Evolutionary conservation across 179 eudicot genomes (phyloP), one percentile per base, ranked within the genome.

Genomic region (Silene coronaria): DNA sequence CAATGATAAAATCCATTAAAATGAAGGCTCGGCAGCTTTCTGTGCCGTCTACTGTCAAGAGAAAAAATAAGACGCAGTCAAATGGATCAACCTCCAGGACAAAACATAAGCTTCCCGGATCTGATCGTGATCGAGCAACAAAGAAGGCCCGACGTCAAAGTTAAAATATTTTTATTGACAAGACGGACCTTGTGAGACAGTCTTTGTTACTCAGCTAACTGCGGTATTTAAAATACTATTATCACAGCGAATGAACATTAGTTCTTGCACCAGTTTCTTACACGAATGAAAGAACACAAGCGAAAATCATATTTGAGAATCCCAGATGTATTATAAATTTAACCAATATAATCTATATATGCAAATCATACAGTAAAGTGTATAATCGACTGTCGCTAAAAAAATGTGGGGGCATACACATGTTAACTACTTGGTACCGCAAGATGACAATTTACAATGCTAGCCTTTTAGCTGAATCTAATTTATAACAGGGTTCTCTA

Each of bases 1-100:
- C 88, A 16, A 72, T 90, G 51, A 90, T 94, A 32, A 89, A 78
- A 75, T 92, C 97, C 22, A 28, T 92, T n/a, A 92, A 90, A 77
- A 86, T 88, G 97, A 89, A 92, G 87, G 82, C 93, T 21, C 86
- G 87, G 79, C 86, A 91, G 76, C 75, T 77, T 24, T 71, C 80
- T 64, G 42, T 71, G 70, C 81, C 87, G 24, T 78, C 89, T n/a
- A 48, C 55, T 62, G 67, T 42, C 61, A 74, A 82, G 72, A 68
- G 77, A 4, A 77, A 71, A 62, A 67, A 74, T 53, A 83, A 60
- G 55, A 59, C 16, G 6, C 59, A 51, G 4, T 68, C 74, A 4
- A 76, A 67, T 60, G 79, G 72, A 28, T 17, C 85, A 17, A 38
- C 58, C 19, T 21, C 34, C 7, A 77, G 59, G 36, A 82, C 79